Evolutionary conservation across 2,329 filamentous ascomycete species (phyloP), one percentile per base, ranked within the genome.

Genomic region (Cytospora mali): DNA sequence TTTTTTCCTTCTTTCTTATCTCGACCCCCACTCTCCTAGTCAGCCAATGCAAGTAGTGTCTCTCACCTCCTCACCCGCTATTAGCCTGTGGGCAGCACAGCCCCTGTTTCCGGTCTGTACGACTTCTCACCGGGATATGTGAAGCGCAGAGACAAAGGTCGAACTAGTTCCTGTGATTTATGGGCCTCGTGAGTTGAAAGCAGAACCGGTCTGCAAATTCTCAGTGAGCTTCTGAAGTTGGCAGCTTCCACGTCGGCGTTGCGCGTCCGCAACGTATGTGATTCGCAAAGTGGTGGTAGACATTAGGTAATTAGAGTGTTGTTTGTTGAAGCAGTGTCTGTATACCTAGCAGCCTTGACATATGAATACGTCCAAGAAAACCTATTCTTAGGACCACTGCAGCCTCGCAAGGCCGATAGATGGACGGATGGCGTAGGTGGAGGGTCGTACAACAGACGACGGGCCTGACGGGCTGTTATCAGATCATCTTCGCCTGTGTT

Each of bases 101-200:
- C 23, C 56, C 25, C 21, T 58, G 29, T n/a, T 35, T 52, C 31
- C 25, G n/a, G n/a, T 29, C 23, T 18, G 49, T 52, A n/a, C 33
- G 49, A 59, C 49, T 16, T 59, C 42, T 50, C 27, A 23, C 42
- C 39, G 42, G 48, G 14, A 14, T 14, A 51, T 21, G 16, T 23
- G 14, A 50, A 50, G 25, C 11, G 35, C 23, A 60, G 29, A 33
- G n/a, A n/a, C n/a, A n/a, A 25, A 28, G 18, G 14, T 23, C 27
- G 55, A 49, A 25, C 33, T 55, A 55, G 55, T 50, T 51, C 56
- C 51, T 62, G 61, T 49, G 61, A 35, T 42, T 35, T 16, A 7
- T 6, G 16, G 27, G 18, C 6, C n/a, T 23, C 27, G 23, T 27
- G 46, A 39, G 48, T n/a, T 39, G 28, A 27, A 48, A 31, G 49